Evolutionary conservation across 148 eudicot species (phyloP).

Genomic region (Persicaria maculosa): DNA sequence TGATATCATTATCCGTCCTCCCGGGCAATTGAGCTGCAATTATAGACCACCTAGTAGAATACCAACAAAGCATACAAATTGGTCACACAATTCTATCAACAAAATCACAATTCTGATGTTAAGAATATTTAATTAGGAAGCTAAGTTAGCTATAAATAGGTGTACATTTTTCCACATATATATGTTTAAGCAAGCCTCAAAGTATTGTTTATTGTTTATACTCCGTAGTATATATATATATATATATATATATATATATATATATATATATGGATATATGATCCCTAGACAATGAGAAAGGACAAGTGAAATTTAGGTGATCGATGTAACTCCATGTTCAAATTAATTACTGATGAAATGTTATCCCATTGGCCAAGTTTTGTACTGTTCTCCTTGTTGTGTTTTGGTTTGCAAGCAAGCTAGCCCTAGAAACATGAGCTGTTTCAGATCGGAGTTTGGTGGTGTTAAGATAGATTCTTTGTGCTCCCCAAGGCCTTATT

Average conservation of each 20-base stretch:
- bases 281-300: conserved; percentile 14
- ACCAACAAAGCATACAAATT: background rate
- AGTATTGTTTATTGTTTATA: too few species aligned
- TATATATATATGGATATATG: too few species aligned
- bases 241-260: too few species aligned
- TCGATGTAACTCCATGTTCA: background rate
- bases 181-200: too few species aligned
- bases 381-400: background rate
- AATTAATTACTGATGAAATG: background rate
- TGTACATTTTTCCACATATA: too few species aligned
- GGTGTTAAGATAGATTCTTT: background rate
- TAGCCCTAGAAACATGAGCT: background rate
- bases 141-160: too few species aligned
- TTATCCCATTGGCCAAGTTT: background rate
- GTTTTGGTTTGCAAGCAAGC: background rate
- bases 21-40: conserved; percentile 97
- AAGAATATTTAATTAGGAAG: too few species aligned
- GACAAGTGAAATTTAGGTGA: conserved; percentile 4
- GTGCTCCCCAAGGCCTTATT: too few species aligned
- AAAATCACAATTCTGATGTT: too few species aligned
- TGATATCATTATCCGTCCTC: conserved; percentile 93
- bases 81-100: too few species aligned
- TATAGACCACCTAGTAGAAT: conserved; percentile 70
- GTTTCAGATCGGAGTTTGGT: background rate
- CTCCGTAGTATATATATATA: too few species aligned